Evolutionary conservation across 2,329 filamentous ascomycete species (phyloP).

Genomic region (Talaromyces verruculosus): DNA sequence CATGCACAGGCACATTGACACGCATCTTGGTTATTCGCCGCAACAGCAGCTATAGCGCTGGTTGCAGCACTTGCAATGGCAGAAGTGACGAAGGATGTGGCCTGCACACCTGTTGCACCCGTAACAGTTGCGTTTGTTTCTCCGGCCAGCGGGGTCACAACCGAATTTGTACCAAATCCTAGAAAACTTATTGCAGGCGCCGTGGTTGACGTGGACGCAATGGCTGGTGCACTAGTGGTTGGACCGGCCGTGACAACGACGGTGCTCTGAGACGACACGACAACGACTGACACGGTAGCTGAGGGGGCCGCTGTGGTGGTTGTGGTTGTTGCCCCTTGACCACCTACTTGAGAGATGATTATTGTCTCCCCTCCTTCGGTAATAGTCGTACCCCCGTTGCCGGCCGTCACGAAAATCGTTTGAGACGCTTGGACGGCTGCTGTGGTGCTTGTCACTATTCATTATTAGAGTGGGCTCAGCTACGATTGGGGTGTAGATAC

Average conservation of each 20-base stretch:
- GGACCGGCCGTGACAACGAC: not conserved
- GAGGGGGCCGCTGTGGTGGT: not conserved
- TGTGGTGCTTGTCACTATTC: not conserved
- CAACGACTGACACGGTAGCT: slow-evolving; percentile 7
- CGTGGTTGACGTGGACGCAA: not conserved
- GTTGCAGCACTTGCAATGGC: not conserved
- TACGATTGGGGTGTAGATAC: not conserved
- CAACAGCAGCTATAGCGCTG: not conserved
- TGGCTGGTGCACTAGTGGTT: not conserved
- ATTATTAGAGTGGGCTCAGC: not conserved
- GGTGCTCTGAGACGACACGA: slow-evolving; percentile 13
- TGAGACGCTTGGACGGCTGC: not conserved
- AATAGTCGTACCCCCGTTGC: not conserved
- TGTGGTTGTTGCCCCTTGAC: not conserved
- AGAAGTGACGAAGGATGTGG: slow-evolving; percentile 11
- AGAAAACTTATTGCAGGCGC: not conserved
- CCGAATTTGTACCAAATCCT: not conserved
- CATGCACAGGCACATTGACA: slow-evolving; percentile 20
- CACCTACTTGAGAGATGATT: slow-evolving; percentile 5
- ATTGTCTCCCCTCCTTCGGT: slow-evolving; percentile 5
- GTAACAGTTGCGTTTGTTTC: not conserved
- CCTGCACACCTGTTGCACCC: not conserved
- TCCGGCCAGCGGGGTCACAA: not conserved
- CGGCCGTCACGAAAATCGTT: not conserved
- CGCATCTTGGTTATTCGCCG: not conserved